phyloP scores from a whole-genome alignment of 352 stramenopile genomes.

The Aphanomyces invadans region DNA sequence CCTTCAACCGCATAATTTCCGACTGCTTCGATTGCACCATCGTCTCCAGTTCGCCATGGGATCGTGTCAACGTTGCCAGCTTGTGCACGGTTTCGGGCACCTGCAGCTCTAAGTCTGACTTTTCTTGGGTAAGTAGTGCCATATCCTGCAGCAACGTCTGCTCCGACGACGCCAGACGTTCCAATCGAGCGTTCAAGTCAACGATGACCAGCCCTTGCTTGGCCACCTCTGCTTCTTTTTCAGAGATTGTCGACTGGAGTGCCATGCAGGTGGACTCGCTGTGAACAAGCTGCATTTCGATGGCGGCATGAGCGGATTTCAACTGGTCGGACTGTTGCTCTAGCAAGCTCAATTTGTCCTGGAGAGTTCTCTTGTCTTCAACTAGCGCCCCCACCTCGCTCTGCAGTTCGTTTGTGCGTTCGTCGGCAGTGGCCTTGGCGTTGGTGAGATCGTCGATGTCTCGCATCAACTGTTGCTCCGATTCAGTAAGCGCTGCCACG shows the following conservation, averaged over 20 bases:
- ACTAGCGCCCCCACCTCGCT: background rate
- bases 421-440: background rate
- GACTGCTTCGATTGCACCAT: background rate
- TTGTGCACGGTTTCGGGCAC: background rate
- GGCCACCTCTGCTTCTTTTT: background rate
- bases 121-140: background rate
- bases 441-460: background rate
- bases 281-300: background rate
- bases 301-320: background rate
- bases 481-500: background rate
- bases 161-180: background rate
- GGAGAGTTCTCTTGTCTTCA: background rate
- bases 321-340: background rate
- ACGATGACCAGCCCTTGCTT: background rate
- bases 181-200: background rate
- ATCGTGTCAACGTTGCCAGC: background rate
- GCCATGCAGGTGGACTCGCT: background rate
- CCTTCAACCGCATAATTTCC: background rate
- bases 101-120: background rate
- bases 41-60: background rate
- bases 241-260: background rate
- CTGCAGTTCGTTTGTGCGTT: background rate
- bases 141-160: background rate
- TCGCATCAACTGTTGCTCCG: background rate
- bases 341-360: background rate